Evolutionary conservation across 1,284 basidiomycete genomes (phyloP), one percentile per base, ranked within the genome.

Genomic region (Erythrobasidium hasegawianum): DNA sequence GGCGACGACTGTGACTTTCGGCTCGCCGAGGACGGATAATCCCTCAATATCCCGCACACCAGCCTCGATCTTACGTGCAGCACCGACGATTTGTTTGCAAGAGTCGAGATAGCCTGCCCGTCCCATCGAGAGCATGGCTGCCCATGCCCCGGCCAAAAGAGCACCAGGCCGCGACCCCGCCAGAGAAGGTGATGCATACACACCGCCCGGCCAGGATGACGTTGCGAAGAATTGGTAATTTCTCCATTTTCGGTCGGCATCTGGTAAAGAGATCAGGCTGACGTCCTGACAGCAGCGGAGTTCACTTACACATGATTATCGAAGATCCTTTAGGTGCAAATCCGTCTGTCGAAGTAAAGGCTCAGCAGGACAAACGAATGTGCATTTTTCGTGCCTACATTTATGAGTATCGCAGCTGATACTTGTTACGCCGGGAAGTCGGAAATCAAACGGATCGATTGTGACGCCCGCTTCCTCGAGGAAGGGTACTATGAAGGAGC

Each of bases 101-200:
- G 91, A 93, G 66, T 85, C 81, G n/a, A 90, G 83, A 79, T 98
- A 98, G 14, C 96, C 96, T 85, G 88, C 83, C 67, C 86, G 82
- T 27, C 95, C 95, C 80, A 96, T 87, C 76, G 89, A 86, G 75
- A 95, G 88, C 86, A 97, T 86, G 0, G 91, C 91, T 2, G 95
- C 92, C 93, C 94, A 98, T 16, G 92, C 87, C 49, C 91, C 95
- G 11, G 95, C 95, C 68, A 98, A 89, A 66, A 97, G 80, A 0
- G 91, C 86, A 9, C 95, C 95, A 0, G 94, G 91, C 50, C 94
- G 89, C 59, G 60, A 73, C 2, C 91, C 92, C 57, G 93, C 88
- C 74, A 95, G 81, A 68, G 88, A 88, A 1, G 92, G 89, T 68
- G 87, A 89, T 1, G 83, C 89, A 77, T 64, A 59, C 62, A 59